Base-by-base conservation (phyloP, 1,284 basidiomycete species). In the Puccinia novopanici region DNA sequence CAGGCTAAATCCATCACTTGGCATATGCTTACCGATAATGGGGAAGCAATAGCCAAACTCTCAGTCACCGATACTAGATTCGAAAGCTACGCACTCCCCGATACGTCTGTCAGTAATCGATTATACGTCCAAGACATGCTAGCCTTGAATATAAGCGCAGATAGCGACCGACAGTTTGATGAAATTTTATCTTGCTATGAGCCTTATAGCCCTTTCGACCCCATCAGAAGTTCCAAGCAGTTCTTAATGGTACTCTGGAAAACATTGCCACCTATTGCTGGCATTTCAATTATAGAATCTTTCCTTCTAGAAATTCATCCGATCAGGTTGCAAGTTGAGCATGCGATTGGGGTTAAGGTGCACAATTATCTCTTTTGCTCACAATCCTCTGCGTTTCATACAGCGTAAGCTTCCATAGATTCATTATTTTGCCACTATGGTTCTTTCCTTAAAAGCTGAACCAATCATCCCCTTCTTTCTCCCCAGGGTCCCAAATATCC, bases 1-100 rank as follows among this genome's bases (percentile, higher is more conserved):
- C 91, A 91, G 6, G 94, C 94, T 0, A 90, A 91, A 12, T 92
- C 95, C 84, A 91, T 99, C 73, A 94, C 93, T 0, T 99, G 95
- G 95, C 90, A 90, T 83, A 97, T 99, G 94, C 87, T 97, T 50
- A 92, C 93, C 82, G 89, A 91, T 78, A 86, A 89, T 52, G 89
- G 89, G 59, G 89, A 91, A 73, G 89, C 95, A 45, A 88, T 98
- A 0, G 91, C 94, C 42, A 97, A 98, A 86, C 88, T 98, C 68
- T 91, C 92, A 22, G 89, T 97, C 77, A 90, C 91, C 73, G 89
- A 91, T 81, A 92, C 92, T 82, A 88, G 92, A 82, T 95, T 92
- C 86, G 90, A 90, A 63, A 94, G 94, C 92, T 88, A 94, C 73
- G 93, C 90, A 86, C 91, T 93, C 82, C 92, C 93, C 83, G 95